Evolutionary conservation across 179 eudicot genomes (phyloP).

Genomic region (Beta macrorhiza): DNA sequence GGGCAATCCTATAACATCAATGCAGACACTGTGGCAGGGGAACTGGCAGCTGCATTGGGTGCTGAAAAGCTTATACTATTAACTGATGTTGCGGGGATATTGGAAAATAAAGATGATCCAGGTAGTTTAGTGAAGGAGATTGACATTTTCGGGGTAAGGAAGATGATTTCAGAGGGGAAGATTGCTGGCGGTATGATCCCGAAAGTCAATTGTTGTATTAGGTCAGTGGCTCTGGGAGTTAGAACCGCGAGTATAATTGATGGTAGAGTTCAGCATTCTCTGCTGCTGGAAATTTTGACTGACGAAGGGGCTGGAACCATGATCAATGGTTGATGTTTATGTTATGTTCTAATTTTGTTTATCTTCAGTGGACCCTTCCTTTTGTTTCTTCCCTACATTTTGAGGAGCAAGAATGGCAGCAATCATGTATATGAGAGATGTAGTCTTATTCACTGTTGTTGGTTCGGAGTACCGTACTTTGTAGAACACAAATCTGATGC

Average conservation of each 20-base stretch:
- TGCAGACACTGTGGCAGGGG: conserved; percentile 90
- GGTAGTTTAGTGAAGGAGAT: conserved; percentile 71
- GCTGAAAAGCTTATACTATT: conserved; percentile 80
- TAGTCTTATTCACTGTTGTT: neutral
- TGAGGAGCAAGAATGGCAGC: conserved; percentile 4
- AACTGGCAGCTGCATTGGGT: conserved; percentile 75
- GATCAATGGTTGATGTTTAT: conserved; percentile 58
- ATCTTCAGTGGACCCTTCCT: neutral
- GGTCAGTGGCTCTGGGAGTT: conserved; percentile 81
- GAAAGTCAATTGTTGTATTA: conserved; percentile 77
- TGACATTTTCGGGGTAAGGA: conserved; percentile 66
- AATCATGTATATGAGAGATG: conserved; percentile 1
- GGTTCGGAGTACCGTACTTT: neutral
- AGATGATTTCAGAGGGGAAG: conserved; percentile 51
- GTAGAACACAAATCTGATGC: conserved; percentile 4
- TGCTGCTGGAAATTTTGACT: conserved; percentile 72
- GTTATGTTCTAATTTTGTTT: neutral
- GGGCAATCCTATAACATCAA: conserved; percentile 82
- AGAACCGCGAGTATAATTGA: conserved; percentile 84
- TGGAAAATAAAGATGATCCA: conserved; percentile 57
- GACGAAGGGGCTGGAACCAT: conserved; percentile 88
- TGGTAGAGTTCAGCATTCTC: conserved; percentile 72
- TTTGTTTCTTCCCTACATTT: neutral
- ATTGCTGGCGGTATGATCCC: conserved; percentile 95
- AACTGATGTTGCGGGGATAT: conserved; percentile 85